A percentile compares a stretch with the other conserved stretches of the same genome.
Evolutionary conservation across 345 rosid genomes (phyloP).

Genomic region (Hibiscus mutabilis): DNA sequence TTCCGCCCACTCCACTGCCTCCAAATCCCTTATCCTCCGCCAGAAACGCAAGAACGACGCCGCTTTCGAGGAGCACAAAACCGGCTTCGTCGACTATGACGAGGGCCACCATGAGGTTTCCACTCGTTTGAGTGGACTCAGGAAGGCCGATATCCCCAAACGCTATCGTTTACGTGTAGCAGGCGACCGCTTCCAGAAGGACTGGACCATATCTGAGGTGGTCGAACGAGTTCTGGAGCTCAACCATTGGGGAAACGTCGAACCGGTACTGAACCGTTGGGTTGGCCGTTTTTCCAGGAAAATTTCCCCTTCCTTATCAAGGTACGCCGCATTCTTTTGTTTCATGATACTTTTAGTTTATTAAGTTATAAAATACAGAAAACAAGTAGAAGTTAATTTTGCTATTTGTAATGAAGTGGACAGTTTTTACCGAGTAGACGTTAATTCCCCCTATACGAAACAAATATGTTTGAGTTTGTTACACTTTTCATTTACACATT

Average conservation of each 20-base stretch:
- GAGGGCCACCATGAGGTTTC: conserved; percentile 55
- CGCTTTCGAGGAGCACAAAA: conserved; percentile 45
- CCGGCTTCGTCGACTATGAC: conserved; percentile 73
- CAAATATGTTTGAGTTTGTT: neutral
- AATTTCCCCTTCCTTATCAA: conserved; percentile 66
- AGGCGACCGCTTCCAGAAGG: conserved; percentile 75
- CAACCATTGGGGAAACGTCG: conserved; percentile 47
- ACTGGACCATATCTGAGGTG: conserved; percentile 76
- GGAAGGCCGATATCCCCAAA: conserved; percentile 54
- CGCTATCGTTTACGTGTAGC: conserved; percentile 52
- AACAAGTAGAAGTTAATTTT: neutral
- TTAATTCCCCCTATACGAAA: neutral
- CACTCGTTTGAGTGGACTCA: conserved; percentile 51
- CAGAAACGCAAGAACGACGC: conserved; percentile 27
- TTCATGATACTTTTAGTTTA: neutral
- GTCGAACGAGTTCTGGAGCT: conserved; percentile 48
- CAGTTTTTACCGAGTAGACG: neutral
- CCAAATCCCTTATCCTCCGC: conserved; percentile 18
- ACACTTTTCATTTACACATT: neutral
- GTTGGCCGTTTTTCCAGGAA: conserved; percentile 75
- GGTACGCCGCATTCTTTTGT: conserved; percentile 23
- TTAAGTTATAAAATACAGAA: neutral
- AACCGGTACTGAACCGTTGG: conserved; percentile 70
- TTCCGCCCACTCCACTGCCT: conserved; percentile 9
- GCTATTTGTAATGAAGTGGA: neutral